Base-by-base conservation (phyloP, 2,329 filamentous ascomycete genomes). In the Pseudogymnoascus sp. region DNA sequence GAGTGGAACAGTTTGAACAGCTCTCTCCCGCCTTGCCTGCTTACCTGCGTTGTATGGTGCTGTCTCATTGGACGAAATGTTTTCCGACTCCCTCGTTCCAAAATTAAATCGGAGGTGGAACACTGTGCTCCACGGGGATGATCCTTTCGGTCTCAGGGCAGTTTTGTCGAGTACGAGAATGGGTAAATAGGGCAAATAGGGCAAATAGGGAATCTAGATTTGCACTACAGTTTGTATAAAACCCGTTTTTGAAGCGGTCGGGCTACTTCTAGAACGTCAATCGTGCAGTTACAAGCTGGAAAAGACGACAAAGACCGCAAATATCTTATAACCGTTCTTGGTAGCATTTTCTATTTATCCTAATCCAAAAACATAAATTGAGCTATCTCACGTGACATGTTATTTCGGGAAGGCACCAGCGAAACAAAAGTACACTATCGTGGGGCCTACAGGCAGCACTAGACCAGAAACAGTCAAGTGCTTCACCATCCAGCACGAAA, bases 71-170 rank as follows among this genome's bases (percentile, higher is more conserved):
- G 48, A 31, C 10, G 48, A 34, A 57, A 34, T 19, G 6, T 31
- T 34, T 19, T 57, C 25, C 48, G n/a, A 57, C n/a, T 48, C 34
- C 14, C n/a, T 28, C 23, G n/a, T 57, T 31, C 34, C n/a, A 3
- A 34, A 57, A 57, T 57, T 57, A 31, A 57, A 31, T 16, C 48
- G 48, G 25, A 57, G n/a, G n/a, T 57, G 48, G 48, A 57, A 34
- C 25, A 57, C 48, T 16, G 48, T 34, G 48, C 8, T 57, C 48
- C 48, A 57, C 10, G 23, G 21, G 5, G 23, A 7, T 5, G n/a
- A 34, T 34, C 48, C 8, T 34, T 34, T 19, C n/a, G 10, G 25
- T 57, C 25, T 57, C 48, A 19, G 48, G 48, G 2, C 10, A 19
- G n/a, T 31, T 13, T 34, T 34, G n/a, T 57, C 19, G 48, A 31